Evolutionary conservation across 768 basidiomycete species (phyloP), one percentile per base, ranked within the genome.

Genomic region (Auricularia sp.): DNA sequence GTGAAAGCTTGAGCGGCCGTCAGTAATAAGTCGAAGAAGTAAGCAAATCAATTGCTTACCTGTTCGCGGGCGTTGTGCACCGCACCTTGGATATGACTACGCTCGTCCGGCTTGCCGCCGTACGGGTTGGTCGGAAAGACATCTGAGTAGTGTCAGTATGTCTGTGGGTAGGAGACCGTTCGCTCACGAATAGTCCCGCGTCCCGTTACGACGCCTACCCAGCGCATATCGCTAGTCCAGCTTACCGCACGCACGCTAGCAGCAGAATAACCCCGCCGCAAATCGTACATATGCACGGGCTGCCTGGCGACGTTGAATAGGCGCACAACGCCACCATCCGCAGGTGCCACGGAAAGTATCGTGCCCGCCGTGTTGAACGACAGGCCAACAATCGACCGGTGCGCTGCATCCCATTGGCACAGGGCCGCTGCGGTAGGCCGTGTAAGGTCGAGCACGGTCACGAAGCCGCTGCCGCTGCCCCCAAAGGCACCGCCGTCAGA

Each of bases 101-200:
- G 73, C 37, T 82, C 74, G 75, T 91, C 86, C 1, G 87, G 77
- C 39, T 77, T 78, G 3, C 92, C 88, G 1, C 90, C 92, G 65
- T 86, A 86, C 3, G 90, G 90, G 71, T 92, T 89, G 7, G 86
- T 77, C 7, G 87, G 83, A 70, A 91, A 93, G 0, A 92, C 75
- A 74, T 93, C 90, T 24, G 86, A 74, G 0, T 14, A 36, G 18
- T 34, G 54, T 24, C 4, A 54, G 44, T 29, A 29, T 29, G 29
- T 29, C 29, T 29, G 29, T 29, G 29, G 51, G 37, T n/a, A 24
- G 18, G 64, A 11, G n/a, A 51, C n/a, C 54, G 35, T 6, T 29
- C 14, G 74, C 74, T 71, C 61, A 77, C 76, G 76, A 18, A 76
- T 66, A 10, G 77, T 77, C 2, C 77, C 73, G 35, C 69, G 66